Evolutionary conservation across 1,139 yeast genomes (phyloP), one percentile per base, ranked within the genome.

Genomic region (Yamadazyma triangularis): DNA sequence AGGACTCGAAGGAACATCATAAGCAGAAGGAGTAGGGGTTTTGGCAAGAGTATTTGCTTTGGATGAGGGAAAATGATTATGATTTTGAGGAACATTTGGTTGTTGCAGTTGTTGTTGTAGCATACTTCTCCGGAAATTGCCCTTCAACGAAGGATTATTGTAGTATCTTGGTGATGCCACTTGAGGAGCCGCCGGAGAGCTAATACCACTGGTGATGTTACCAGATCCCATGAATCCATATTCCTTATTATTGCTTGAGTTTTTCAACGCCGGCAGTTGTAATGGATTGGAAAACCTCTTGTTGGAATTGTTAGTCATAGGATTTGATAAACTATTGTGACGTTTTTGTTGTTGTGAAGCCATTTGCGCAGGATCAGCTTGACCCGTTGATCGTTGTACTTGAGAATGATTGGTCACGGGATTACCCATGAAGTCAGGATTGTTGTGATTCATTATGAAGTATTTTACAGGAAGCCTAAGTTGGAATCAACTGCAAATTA

Each of bases 1-100:
- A 10, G 73, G 73, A 37, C 67, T 59, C 13, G 63, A 56, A 3
- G 73, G 73, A 9, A 66, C 58, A 22, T 66, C 73, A 44, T 62
- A 65, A 10, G 64, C 47, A 11, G 70, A 58, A 12, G 70, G 70
- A 0, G 72, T 61, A 2, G 73, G 71, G 9, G 73, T 66, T 33
- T 61, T 62, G 36, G 44, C 49, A 15, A 32, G 29, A 7, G 28
- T 16, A 11, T 33, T 35, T 4, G 30, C 19, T 9, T 30, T 16
- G 8, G 25, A 7, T 2, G 30, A 13, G 4, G 36, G 38, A 16
- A 32, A 40, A 23, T 40, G 40, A 20, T 36, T 41, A 25, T 46
- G 53, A 20, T 41, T 36, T 19, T 41, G 31, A 30, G 33, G 45
- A 19, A 42, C 38, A 31, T 48, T 35, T 21, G 29, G 24, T 12